These are phyloP conservation scores for Petrea volubilis DNA, from an alignment of 257 asterid genomes.

Conservation along the genomic window DNA sequence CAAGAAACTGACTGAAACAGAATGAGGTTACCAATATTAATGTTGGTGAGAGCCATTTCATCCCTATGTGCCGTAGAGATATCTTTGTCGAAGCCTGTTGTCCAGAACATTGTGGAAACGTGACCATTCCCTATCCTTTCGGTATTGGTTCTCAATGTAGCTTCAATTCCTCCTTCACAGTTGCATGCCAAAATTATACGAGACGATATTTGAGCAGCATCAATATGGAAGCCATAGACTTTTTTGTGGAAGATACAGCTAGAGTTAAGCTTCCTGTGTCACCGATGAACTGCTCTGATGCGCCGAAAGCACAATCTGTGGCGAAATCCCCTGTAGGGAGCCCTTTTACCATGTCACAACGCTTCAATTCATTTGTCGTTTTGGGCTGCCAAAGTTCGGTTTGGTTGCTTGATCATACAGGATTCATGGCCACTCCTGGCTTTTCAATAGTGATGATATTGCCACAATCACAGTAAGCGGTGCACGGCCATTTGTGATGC, in stretches of 20 bases:
- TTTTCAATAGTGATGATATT: too few relatives aligned
- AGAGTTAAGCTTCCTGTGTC: constrained; percentile 26
- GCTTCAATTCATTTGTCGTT: constrained; percentile 12
- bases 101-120: constrained; percentile 32
- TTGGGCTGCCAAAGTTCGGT: constrained; percentile 35
- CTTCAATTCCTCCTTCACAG: constrained; percentile 28
- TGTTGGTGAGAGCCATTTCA: not conserved
- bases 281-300: constrained; percentile 26
- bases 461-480: constrained; percentile 6
- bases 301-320: not conserved
- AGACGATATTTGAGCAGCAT: constrained; percentile 26
- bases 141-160: constrained; percentile 39
- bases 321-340: constrained; percentile 13
- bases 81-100: constrained; percentile 29
- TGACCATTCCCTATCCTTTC: constrained; percentile 49
- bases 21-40: not conserved
- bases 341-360: constrained; percentile 31
- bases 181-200: constrained; percentile 26
- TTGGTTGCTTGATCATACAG: constrained; percentile 18
- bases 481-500: constrained; percentile 31
- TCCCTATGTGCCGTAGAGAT: not conserved
- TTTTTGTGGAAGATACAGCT: constrained; percentile 9
- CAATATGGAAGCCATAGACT: constrained; percentile 15
- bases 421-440: too few relatives aligned
- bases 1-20: not conserved